A percentile compares a stretch with the other conserved stretches of the same genome.
Conservation (phyloP, 2,329 filamentous ascomycete genomes). For the Trichoderma arundinaceum region DNA sequence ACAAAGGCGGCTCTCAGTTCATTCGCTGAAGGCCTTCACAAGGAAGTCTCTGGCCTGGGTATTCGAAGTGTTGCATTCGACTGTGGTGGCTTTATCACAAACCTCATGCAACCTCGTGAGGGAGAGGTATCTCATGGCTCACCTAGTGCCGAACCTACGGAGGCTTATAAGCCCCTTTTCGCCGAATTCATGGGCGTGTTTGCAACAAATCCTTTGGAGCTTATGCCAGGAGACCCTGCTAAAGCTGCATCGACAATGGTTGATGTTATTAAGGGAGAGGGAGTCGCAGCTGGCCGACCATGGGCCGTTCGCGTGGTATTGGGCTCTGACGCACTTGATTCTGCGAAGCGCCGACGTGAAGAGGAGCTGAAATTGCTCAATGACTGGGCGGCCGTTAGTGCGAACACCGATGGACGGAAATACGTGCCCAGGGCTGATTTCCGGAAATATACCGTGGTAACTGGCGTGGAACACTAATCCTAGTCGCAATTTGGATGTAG, state of each 20-base stretch:
- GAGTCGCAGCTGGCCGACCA: constrained; percentile 35
- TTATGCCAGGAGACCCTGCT: constrained; percentile 39
- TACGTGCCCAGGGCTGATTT: constrained; percentile 18
- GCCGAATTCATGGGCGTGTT: constrained; percentile 37
- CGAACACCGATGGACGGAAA: constrained; percentile 34
- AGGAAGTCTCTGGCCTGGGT: constrained; percentile 40
- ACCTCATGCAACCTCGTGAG: constrained; percentile 39
- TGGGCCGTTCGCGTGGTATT: constrained; percentile 41
- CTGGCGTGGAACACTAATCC: constrained; percentile 6
- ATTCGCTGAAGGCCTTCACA: constrained; percentile 41
- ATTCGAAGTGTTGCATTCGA: constrained; percentile 43
- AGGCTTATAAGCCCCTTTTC: constrained; percentile 37
- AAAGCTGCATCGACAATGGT: constrained; percentile 38
- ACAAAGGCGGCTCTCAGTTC: constrained; percentile 41
- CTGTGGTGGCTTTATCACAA: constrained; percentile 42
- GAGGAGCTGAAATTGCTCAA: constrained; percentile 36
- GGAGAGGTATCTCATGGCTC: constrained; percentile 25
- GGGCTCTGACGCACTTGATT: constrained; percentile 41
- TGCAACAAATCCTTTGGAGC: constrained; percentile 32
- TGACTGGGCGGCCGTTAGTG: constrained; percentile 38
- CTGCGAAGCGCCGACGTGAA: constrained; percentile 36
- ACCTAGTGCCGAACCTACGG: constrained; percentile 25
- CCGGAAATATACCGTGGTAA: neutral
- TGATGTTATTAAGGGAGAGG: constrained; percentile 41
- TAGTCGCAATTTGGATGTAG: neutral